Base-by-base conservation (phyloP, 768 basidiomycete genomes). In the Vishniacozyma victoriae region DNA sequence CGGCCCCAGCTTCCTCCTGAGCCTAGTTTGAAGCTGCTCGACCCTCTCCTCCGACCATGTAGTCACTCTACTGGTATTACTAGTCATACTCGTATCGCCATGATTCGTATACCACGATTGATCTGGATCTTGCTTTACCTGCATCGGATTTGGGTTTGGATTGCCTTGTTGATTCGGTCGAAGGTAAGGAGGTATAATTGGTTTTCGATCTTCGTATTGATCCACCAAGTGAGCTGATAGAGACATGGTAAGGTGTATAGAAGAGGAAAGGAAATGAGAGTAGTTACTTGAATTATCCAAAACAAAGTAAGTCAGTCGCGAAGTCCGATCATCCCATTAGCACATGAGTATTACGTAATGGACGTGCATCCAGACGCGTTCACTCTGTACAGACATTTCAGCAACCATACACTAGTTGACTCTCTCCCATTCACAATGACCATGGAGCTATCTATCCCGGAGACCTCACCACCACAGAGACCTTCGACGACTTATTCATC, bases 1-100 rank as follows among this genome's bases (percentile, higher is more conserved):
- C 1, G 95, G 95, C 2, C 95, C 95, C 16, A 99, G 82, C 59
- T 85, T 87, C 72, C 83, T 83, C 62, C 85, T 78, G 24, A 99
- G 77, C 68, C 89, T 86, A 12, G 79, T 81, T 64, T 93, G 89
- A 1, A 95, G 74, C 0, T 77, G 69, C 4, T 82, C 84, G 35
- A 89, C 80, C 60, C 81, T 82, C 45, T 76, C 75, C 2, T 81
- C 78, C 0, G 82, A 82, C 38, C 81, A 83, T 46, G 83, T 79
- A 0, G 80, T 79, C 27, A 84, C 73, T 11, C 78, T 75, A 54
- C 69, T 69, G 35, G 66, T 72, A 50, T 13, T 40, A 37, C 44
- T 37, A n/a, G n/a, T n/a, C 46, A 44, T 48, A 22, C 39, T 20
- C 35, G 41, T 41, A 24, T 26, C 26, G 12, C 54, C 56, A 40